These are phyloP conservation scores for Lactifluus echinatus DNA, from an alignment of 768 basidiomycete genomes.

Conservation along the genomic window DNA sequence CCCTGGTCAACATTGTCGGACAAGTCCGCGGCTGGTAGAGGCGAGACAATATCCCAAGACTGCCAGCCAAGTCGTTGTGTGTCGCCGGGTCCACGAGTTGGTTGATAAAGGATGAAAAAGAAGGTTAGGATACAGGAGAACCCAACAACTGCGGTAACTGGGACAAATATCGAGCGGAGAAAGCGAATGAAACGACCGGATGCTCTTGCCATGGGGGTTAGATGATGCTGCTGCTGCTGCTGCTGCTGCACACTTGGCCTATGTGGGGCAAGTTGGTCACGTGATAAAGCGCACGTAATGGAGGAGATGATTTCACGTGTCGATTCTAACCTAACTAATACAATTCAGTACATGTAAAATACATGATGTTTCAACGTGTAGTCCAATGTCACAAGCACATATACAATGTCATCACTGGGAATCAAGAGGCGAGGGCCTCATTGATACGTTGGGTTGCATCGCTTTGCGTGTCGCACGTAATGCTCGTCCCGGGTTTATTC, in stretches of 20 bases:
- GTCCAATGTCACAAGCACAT: not conserved
- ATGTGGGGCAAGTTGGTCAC: too few species aligned
- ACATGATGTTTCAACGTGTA: not conserved
- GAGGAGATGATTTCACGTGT: too few species aligned
- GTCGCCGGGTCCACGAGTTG: constrained; percentile 59
- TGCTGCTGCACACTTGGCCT: too few species aligned
- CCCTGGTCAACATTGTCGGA: constrained; percentile 21
- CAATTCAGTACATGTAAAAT: too few species aligned
- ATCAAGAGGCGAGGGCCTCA: constrained; percentile 24
- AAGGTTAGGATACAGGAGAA: constrained; percentile 70
- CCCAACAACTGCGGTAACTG: constrained; percentile 49
- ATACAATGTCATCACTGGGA: not conserved
- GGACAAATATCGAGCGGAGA: constrained; percentile 46
- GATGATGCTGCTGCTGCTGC: not conserved
- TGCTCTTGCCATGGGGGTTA: constrained; percentile 23
- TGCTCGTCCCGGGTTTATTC: constrained; percentile 31
- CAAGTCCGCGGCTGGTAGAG: constrained; percentile 18
- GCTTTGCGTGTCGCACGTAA: constrained; percentile 29
- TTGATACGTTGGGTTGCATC: constrained; percentile 31
- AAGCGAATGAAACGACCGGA: constrained; percentile 38
- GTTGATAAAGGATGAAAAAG: constrained; percentile 76
- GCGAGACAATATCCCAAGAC: constrained; percentile 62
- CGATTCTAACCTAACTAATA: too few species aligned
- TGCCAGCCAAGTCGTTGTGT: constrained; percentile 82
- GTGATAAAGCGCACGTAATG: too few species aligned